A percentile compares a stretch with the other conserved stretches of the same genome.
Evolutionary conservation across 2,329 filamentous ascomycete genomes (phyloP).

Genomic region (Fusarium luffae): DNA sequence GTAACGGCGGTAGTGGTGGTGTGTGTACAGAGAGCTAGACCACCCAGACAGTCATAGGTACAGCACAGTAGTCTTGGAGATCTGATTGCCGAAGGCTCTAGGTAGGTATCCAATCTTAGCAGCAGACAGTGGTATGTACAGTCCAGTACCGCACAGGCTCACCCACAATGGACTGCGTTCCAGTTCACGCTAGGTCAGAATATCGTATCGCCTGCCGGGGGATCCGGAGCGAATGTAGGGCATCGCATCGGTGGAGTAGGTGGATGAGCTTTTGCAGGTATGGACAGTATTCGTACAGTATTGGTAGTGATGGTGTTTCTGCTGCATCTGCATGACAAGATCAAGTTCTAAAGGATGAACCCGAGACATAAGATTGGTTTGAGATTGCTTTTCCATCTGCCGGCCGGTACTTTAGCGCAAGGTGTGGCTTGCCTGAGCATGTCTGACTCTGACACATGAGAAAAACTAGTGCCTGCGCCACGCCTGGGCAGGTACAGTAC

Average conservation of each 20-base stretch:
- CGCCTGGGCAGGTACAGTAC: neutral
- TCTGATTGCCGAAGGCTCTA: slow-evolving; percentile 26
- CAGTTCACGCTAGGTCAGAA: neutral
- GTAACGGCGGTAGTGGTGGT: slow-evolving; percentile 21
- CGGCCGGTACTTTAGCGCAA: neutral
- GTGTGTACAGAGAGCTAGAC: neutral
- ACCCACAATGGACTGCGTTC: neutral
- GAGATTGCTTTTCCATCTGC: neutral
- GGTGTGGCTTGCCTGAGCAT: slow-evolving; percentile 4
- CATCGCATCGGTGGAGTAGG: neutral
- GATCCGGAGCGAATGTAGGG: neutral
- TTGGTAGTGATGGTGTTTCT: neutral
- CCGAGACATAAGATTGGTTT: neutral
- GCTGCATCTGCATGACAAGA: neutral
- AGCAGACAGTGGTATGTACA: neutral
- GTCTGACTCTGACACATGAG: neutral
- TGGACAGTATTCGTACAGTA: neutral
- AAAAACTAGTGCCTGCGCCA: slow-evolving; percentile 9
- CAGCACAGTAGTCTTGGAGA: slow-evolving; percentile 8
- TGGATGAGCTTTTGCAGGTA: neutral
- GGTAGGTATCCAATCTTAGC: neutral
- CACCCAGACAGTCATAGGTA: neutral
- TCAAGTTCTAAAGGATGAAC: neutral
- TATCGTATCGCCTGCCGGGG: neutral
- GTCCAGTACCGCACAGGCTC: neutral